Percentiles rank a stretch among this genome's conserved stretches.
Conservation (phyloP, 805 yeast species). For the Candida suzukii region DNA sequence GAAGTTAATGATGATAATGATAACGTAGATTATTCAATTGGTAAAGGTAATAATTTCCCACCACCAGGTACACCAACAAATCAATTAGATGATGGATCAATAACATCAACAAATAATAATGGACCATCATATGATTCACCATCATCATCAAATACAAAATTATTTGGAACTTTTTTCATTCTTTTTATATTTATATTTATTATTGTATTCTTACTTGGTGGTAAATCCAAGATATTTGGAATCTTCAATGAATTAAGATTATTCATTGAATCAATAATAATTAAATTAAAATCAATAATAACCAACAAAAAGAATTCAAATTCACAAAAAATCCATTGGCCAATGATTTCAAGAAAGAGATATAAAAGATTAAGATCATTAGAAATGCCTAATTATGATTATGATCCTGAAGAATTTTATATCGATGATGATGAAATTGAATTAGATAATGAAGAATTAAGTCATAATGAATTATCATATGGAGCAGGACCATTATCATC, state of each 20-base stretch:
- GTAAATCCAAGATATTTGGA: conserved; percentile 13
- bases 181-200: conserved; percentile 3
- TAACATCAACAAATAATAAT: too few species aligned
- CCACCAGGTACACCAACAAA: too few species aligned
- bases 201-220: conserved; percentile 5
- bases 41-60: too few species aligned
- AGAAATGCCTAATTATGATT: conserved; percentile 7
- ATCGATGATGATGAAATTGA: background rate
- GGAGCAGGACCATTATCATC: too few species aligned
- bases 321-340: conserved; percentile 15
- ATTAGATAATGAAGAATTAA: background rate
- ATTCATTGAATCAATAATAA: conserved; percentile 7
- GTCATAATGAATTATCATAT: background rate
- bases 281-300: conserved; percentile 3
- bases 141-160: background rate
- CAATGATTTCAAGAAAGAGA: conserved; percentile 10
- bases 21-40: too few species aligned
- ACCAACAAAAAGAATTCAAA: too few species aligned
- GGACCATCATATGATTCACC: background rate
- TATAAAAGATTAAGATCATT: conserved; percentile 18
- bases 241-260: conserved; percentile 11
- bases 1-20: conserved; percentile 21
- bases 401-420: conserved; percentile 1
- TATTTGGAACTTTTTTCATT: conserved; percentile 4
- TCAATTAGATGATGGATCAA: too few species aligned